phyloP scores from a whole-genome alignment of 192 early-diverging fungal species.

The Rhizophagus prolifer region DNA sequence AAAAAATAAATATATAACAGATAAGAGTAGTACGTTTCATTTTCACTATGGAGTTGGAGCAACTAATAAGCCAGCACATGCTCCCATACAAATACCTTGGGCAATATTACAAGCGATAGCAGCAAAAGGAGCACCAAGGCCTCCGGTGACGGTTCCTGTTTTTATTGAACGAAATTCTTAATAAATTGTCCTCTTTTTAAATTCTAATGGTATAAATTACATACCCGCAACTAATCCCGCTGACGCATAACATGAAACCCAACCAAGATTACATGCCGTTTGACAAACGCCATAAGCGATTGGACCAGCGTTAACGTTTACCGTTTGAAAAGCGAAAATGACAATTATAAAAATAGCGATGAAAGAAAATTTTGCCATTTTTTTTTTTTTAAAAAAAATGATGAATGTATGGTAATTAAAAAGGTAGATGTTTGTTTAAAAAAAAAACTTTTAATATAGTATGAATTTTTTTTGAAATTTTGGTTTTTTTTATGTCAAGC shows the following conservation, averaged over 20 bases:
- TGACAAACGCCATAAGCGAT: neutral
- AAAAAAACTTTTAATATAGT: too few relatives aligned
- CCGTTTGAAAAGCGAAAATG: neutral
- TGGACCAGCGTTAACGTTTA: neutral
- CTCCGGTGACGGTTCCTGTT: slow-evolving; percentile 2
- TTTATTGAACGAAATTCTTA: too few relatives aligned
- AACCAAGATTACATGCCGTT: slow-evolving; percentile 14
- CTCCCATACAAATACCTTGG: slow-evolving; percentile 21
- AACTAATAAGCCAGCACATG: neutral
- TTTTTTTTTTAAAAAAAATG: too few relatives aligned
- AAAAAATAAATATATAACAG: too few relatives aligned
- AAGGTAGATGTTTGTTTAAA: too few relatives aligned
- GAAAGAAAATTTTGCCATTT: neutral
- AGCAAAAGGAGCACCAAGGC: neutral
- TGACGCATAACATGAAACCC: slow-evolving; percentile 8
- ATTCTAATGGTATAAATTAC: neutral
- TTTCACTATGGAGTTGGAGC: slow-evolving; percentile 12
- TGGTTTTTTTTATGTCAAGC: too few relatives aligned
- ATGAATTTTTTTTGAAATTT: too few relatives aligned
- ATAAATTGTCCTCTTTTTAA: neutral
- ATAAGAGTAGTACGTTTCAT: too few relatives aligned
- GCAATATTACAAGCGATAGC: slow-evolving; percentile 4
- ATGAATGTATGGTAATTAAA: too few relatives aligned
- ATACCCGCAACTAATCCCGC: slow-evolving; percentile 1
- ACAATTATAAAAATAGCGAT: neutral